Percentiles rank a stretch among this genome's conserved stretches.
Conservation (phyloP, 2,329 filamentous ascomycete genomes). For the Ceratocystis lukuohia region DNA sequence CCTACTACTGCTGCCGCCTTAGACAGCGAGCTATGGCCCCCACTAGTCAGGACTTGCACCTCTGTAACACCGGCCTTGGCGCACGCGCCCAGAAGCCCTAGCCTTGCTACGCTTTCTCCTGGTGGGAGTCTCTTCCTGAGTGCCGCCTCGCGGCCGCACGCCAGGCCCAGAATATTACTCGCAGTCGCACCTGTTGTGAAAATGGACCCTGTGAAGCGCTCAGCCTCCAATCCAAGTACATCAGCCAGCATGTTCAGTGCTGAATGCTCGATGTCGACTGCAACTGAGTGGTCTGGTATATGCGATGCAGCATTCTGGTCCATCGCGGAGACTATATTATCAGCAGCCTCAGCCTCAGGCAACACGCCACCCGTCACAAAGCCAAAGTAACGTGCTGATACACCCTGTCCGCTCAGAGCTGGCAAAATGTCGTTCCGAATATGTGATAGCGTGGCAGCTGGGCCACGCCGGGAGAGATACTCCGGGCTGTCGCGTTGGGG, state of each 20-base stretch:
- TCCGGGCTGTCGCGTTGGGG: neutral
- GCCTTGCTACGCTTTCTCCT: constrained; percentile 45
- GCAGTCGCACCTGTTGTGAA: constrained; percentile 54
- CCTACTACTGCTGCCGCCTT: constrained; percentile 78
- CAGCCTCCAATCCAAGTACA: constrained; percentile 46
- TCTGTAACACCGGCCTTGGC: constrained; percentile 47
- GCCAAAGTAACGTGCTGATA: constrained; percentile 62
- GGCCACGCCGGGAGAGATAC: neutral
- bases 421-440: constrained; percentile 36
- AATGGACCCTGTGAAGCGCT: constrained; percentile 45
- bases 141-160: constrained; percentile 50
- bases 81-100: constrained; percentile 57
- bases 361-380: constrained; percentile 77
- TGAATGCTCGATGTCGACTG: constrained; percentile 61
- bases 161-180: constrained; percentile 68
- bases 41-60: constrained; percentile 66
- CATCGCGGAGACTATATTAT: constrained; percentile 65
- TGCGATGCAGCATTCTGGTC: constrained; percentile 83
- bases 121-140: constrained; percentile 30
- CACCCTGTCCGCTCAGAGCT: constrained; percentile 53
- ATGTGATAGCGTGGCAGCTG: constrained; percentile 25
- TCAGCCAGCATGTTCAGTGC: constrained; percentile 57
- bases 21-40: constrained; percentile 68
- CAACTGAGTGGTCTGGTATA: constrained; percentile 58
- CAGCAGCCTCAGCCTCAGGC: constrained; percentile 66